A percentile compares a stretch with the other conserved stretches of the same genome.
Evolutionary conservation across 108 stramenopile species (phyloP).

Genomic region (Mediolabrus comicus): DNA sequence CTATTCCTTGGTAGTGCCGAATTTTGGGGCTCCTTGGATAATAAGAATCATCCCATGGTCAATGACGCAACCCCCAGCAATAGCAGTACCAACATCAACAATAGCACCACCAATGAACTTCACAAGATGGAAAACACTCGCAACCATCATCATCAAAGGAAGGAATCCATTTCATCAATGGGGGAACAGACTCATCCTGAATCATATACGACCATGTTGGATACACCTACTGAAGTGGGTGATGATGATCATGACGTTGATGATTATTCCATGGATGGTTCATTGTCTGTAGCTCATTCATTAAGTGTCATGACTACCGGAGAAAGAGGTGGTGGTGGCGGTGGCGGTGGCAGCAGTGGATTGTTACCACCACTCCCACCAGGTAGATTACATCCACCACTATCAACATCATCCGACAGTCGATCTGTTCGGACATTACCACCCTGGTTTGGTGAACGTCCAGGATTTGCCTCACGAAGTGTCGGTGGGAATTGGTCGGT

Average conservation of each 20-base stretch:
- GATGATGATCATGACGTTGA: no score
- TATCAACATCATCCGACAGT: conserved; percentile 16
- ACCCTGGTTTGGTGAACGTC: conserved; percentile 28
- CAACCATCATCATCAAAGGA: conserved; percentile 4
- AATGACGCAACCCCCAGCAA: no score
- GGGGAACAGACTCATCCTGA: conserved; percentile 16
- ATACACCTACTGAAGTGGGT: neutral
- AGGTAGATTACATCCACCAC: conserved; percentile 1
- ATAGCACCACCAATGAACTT: neutral
- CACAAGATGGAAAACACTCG: neutral
- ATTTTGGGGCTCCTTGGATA: conserved; percentile 22
- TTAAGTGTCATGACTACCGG: no score
- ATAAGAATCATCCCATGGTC: no score
- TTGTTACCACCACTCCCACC: conserved; percentile 13
- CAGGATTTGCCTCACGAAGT: conserved; percentile 5
- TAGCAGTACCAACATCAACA: neutral
- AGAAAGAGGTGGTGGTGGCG: neutral
- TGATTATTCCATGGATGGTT: conserved; percentile 18
- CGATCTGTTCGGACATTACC: conserved; percentile 32
- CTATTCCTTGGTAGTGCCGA: conserved; percentile 7
- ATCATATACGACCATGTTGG: conserved; percentile 13
- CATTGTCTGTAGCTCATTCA: neutral
- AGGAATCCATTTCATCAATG: conserved; percentile 22
- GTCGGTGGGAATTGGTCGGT: conserved; percentile 39
- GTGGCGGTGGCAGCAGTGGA: neutral